phyloP scores from a whole-genome alignment of 768 basidiomycete genomes.

The Amanita rimosa region DNA sequence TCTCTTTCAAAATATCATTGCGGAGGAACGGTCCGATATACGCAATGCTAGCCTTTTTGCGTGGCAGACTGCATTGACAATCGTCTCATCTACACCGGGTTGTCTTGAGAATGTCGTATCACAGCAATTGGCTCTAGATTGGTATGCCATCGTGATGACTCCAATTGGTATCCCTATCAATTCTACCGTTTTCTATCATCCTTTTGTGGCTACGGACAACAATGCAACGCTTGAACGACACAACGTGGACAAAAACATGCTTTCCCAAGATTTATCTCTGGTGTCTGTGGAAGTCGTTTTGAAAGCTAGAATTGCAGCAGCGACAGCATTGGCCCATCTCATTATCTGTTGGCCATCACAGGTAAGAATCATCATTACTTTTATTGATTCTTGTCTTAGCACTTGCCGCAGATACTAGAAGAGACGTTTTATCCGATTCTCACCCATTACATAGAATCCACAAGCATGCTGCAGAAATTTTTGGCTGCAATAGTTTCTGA shows the following conservation, averaged over 20 bases:
- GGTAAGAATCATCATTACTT: conserved; percentile 23
- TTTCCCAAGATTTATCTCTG: conserved; percentile 80
- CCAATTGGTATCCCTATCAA: conserved; percentile 79
- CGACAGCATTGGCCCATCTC: conserved; percentile 65
- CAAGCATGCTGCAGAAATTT: conserved; percentile 87
- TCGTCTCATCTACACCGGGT: conserved; percentile 33
- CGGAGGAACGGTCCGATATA: conserved; percentile 84
- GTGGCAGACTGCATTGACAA: conserved; percentile 62
- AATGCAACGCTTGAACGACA: conserved; percentile 53
- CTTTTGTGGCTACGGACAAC: conserved; percentile 37
- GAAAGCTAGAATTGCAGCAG: conserved; percentile 69
- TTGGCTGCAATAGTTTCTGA: conserved; percentile 78
- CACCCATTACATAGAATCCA: conserved; percentile 70
- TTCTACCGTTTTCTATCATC: conserved; percentile 53
- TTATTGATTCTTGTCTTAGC: not conserved
- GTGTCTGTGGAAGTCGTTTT: conserved; percentile 67
- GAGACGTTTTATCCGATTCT: conserved; percentile 69
- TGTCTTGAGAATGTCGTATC: conserved; percentile 43
- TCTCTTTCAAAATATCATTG: conserved; percentile 87
- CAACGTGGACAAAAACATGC: conserved; percentile 95
- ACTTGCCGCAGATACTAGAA: conserved; percentile 28
- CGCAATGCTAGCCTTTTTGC: conserved; percentile 59
- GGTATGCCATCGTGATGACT: conserved; percentile 85
- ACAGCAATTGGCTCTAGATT: conserved; percentile 58
- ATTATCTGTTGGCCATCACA: conserved; percentile 56